These are phyloP conservation scores for Kwoniella dendrophila DNA, from an alignment of 768 basidiomycete genomes.

Conservation along the genomic window DNA sequence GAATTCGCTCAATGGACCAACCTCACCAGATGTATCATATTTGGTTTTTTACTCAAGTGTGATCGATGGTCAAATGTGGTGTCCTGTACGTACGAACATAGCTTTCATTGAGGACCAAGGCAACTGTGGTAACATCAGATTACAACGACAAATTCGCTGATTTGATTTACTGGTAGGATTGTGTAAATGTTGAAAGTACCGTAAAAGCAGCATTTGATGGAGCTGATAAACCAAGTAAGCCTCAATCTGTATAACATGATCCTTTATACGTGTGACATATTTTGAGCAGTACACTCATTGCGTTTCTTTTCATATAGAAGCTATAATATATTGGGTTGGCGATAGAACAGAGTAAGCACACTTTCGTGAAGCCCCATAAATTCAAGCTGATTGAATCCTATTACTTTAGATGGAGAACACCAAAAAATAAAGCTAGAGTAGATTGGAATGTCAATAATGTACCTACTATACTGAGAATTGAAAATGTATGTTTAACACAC, in stretches of 20 bases:
- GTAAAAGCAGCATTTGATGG: constrained; percentile 48
- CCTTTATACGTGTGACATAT: not conserved
- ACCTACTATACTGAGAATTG: constrained; percentile 50
- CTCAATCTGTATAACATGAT: not conserved
- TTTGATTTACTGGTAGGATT: constrained; percentile 39
- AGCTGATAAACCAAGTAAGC: constrained; percentile 48
- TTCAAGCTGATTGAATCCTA: constrained; percentile 6
- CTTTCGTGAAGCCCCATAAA: too few species aligned
- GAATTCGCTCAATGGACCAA: constrained; percentile 46
- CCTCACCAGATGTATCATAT: constrained; percentile 45
- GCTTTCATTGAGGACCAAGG: not conserved
- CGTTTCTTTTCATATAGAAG: constrained; percentile 30
- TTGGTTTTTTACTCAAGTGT: constrained; percentile 53
- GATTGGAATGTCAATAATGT: constrained; percentile 48
- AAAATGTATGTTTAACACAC: constrained; percentile 38
- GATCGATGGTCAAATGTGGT: constrained; percentile 16
- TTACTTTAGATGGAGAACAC: constrained; percentile 39
- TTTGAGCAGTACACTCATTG: not conserved
- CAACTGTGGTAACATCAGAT: not conserved
- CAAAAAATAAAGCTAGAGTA: constrained; percentile 44
- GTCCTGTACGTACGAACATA: constrained; percentile 40
- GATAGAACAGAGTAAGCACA: constrained; percentile 32
- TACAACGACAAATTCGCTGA: not conserved
- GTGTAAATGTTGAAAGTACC: constrained; percentile 42
- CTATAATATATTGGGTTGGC: constrained; percentile 51